These are phyloP conservation scores for Flaveria linearis DNA, from an alignment of 129 eudicot species.

Conservation along the genomic window DNA sequence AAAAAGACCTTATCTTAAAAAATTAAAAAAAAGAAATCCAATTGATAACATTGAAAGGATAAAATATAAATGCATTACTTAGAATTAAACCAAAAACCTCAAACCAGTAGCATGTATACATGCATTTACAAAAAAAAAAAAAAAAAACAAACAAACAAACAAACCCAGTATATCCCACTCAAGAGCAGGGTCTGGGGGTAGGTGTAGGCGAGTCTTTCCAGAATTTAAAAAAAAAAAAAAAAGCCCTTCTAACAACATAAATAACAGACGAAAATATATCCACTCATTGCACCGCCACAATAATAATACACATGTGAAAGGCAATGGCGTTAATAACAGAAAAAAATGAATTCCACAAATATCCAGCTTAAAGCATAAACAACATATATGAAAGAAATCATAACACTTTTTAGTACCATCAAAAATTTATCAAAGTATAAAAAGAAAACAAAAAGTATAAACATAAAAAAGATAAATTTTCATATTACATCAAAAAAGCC, in stretches of 20 bases:
- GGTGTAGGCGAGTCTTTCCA: no score
- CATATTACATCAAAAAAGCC: slow-evolving; percentile 4
- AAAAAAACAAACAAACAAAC: no score
- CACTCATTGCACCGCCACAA: not conserved
- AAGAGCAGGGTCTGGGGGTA: no score
- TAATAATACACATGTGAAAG: not conserved
- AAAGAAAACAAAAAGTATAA: not conserved
- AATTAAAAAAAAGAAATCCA: not conserved
- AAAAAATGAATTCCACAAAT: not conserved
- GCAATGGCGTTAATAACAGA: not conserved
- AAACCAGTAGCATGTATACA: not conserved
- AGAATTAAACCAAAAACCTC: not conserved
- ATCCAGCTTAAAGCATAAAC: slow-evolving; percentile 1
- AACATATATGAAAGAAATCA: not conserved
- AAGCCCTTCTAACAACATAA: not conserved
- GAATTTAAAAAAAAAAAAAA: no score
- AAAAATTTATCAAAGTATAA: not conserved
- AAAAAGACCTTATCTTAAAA: not conserved
- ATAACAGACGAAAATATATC: not conserved
- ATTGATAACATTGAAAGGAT: not conserved
- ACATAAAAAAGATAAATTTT: slow-evolving; percentile 6
- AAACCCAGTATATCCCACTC: no score
- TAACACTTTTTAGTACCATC: not conserved
- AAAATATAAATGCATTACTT: not conserved
- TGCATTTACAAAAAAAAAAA: not conserved